phyloP scores from a whole-genome alignment of 179 eudicot species.

The Actinidia arguta region DNA sequence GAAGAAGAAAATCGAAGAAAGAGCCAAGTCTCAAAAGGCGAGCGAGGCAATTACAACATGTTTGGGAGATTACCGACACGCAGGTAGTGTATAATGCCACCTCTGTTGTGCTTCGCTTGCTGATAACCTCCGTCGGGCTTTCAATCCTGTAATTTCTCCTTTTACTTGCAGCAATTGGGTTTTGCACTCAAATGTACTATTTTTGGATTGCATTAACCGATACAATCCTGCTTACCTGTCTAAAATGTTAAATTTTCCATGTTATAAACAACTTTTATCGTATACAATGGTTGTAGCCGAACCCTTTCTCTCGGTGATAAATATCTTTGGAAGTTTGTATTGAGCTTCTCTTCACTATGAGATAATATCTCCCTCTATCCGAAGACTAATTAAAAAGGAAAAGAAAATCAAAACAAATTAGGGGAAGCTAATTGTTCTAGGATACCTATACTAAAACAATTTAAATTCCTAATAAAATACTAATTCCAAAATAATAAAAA shows the following conservation, averaged over 20 bases:
- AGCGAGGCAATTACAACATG: conserved; percentile 67
- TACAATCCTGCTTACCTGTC: conserved; percentile 4
- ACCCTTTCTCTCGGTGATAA: neutral
- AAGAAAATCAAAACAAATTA: no score
- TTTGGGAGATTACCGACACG: conserved; percentile 33
- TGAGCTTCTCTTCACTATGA: neutral
- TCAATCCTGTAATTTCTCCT: neutral
- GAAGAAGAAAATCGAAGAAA: conserved; percentile 81
- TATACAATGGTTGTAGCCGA: neutral
- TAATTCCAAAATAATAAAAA: no score
- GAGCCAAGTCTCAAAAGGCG: conserved; percentile 66
- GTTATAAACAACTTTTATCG: neutral
- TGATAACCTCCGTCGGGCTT: neutral
- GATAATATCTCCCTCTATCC: neutral
- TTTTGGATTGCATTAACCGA: neutral
- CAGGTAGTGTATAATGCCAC: conserved; percentile 17
- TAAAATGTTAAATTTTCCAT: conserved; percentile 1
- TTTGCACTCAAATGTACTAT: neutral
- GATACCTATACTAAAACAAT: no score
- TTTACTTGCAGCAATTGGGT: neutral
- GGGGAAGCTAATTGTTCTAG: no score
- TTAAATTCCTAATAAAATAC: no score
- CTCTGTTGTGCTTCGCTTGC: neutral
- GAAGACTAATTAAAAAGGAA: neutral
- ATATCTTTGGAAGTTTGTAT: neutral